phyloP scores from a whole-genome alignment of 805 yeast genomes.

The Torulaspora delbrueckii region DNA sequence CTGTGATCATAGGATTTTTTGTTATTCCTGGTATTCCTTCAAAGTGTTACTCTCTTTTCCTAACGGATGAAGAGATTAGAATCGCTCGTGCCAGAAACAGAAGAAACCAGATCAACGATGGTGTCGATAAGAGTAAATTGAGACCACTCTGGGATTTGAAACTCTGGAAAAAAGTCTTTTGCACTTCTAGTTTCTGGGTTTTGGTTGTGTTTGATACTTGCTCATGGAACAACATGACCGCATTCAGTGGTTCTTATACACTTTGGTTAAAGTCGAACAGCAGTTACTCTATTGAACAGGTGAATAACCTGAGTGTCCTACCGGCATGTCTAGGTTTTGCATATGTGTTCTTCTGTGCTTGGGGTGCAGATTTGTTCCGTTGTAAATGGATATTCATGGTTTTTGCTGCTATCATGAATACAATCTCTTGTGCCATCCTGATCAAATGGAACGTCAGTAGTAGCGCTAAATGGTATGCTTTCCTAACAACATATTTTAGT shows the following conservation, averaged over 20 bases:
- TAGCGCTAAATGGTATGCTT: conserved; percentile 62
- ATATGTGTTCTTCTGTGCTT: conserved; percentile 43
- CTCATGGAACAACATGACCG: conserved; percentile 60
- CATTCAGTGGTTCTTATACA: conserved; percentile 51
- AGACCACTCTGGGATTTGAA: conserved; percentile 37
- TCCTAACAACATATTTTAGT: conserved; percentile 53
- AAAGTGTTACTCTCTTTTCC: conserved; percentile 48
- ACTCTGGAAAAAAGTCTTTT: conserved; percentile 49
- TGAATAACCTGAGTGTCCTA: conserved; percentile 48
- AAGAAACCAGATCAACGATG: conserved; percentile 36
- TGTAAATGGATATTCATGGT: conserved; percentile 52
- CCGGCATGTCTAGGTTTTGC: conserved; percentile 58
- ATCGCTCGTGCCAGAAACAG: conserved; percentile 44
- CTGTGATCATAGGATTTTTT: conserved; percentile 46
- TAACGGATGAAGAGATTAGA: conserved; percentile 55
- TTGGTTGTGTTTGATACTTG: conserved; percentile 50
- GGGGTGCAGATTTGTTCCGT: conserved; percentile 47
- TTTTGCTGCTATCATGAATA: conserved; percentile 49
- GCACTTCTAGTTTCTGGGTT: conserved; percentile 53
- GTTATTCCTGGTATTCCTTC: conserved; percentile 59
- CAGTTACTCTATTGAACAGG: conserved; percentile 40
- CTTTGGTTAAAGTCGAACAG: conserved; percentile 57
- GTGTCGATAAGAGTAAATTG: conserved; percentile 26
- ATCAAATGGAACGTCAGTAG: conserved; percentile 57
- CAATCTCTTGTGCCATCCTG: conserved; percentile 49